phyloP scores from a whole-genome alignment of 805 yeast genomes.

The Suhomyces pyralidae region DNA sequence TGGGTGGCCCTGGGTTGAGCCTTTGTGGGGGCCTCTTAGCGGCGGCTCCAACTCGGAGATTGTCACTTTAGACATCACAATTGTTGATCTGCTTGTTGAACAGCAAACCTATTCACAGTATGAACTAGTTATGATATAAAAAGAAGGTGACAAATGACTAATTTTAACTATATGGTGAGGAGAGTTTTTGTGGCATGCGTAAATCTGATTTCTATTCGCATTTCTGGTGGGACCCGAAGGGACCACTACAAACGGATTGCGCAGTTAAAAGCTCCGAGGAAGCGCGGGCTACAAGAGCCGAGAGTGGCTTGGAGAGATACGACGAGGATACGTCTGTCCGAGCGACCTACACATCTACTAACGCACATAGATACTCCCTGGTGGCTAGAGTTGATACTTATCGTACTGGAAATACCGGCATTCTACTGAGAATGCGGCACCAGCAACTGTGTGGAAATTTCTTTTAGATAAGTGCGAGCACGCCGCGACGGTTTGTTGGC shows the following conservation, averaged over 20 bases:
- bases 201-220: background rate
- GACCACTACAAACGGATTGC: background rate
- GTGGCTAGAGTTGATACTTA: too few species aligned
- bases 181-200: background rate
- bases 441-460: background rate
- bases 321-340: too few species aligned
- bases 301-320: background rate
- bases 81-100: background rate
- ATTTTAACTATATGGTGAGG: background rate
- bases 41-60: slow-evolving; percentile 12
- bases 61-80: slow-evolving; percentile 3
- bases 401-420: slow-evolving; percentile 1
- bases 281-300: too few species aligned
- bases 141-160: background rate
- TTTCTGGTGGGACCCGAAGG: background rate
- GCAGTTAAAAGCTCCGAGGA: too few species aligned
- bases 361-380: too few species aligned
- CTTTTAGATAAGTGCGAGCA: background rate
- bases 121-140: background rate
- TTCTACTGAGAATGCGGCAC: background rate
- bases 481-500: background rate
- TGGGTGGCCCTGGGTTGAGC: background rate
- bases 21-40: slow-evolving; percentile 1
- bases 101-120: too few species aligned
- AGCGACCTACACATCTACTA: too few species aligned